A percentile compares a stretch with the other conserved stretches of the same genome.
Evolutionary conservation across 768 basidiomycete genomes (phyloP).

Genomic region (Asterophora lycoperdoides): DNA sequence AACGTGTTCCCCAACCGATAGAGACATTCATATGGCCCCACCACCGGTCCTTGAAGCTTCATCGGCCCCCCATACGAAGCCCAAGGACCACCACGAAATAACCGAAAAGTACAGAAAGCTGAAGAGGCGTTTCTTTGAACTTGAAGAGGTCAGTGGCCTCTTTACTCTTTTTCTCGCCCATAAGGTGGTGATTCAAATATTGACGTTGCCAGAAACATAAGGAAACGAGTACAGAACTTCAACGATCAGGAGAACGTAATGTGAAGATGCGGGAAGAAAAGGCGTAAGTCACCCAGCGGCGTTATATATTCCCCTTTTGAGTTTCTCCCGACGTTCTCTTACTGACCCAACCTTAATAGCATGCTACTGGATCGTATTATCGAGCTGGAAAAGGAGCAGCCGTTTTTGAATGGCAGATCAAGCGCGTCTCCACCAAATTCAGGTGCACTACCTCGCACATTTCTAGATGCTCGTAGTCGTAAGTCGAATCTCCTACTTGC

Average conservation of each 20-base stretch:
- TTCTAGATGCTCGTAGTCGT: slow-evolving; percentile 39
- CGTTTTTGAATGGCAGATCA: slow-evolving; percentile 20
- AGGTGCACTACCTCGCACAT: slow-evolving; percentile 46
- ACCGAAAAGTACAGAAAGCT: slow-evolving; percentile 60
- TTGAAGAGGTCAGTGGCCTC: slow-evolving; percentile 57
- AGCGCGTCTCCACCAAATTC: slow-evolving; percentile 28
- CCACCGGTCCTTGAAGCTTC: slow-evolving; percentile 36
- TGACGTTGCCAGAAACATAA: slow-evolving; percentile 50
- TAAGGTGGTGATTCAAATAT: slow-evolving; percentile 22
- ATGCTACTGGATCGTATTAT: slow-evolving; percentile 55
- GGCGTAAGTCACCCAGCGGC: slow-evolving; percentile 41
- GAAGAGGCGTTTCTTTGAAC: slow-evolving; percentile 62
- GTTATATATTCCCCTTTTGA: not conserved
- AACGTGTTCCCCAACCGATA: slow-evolving; percentile 33
- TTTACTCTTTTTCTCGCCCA: slow-evolving; percentile 22
- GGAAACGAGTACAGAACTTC: slow-evolving; percentile 52
- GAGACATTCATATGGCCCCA: slow-evolving; percentile 50
- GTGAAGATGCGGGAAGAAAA: slow-evolving; percentile 57
- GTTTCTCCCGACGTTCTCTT: not conserved
- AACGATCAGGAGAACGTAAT: slow-evolving; percentile 60
- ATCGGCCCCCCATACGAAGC: slow-evolving; percentile 28
- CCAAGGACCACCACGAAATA: slow-evolving; percentile 42
- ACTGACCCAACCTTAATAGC: slow-evolving; percentile 27
- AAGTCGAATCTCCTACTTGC: slow-evolving; percentile 41
- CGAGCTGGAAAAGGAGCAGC: slow-evolving; percentile 49